Evolutionary conservation across 345 rosid genomes (phyloP), one percentile per base, ranked within the genome.

Genomic region (Odontarrhena argentea): DNA sequence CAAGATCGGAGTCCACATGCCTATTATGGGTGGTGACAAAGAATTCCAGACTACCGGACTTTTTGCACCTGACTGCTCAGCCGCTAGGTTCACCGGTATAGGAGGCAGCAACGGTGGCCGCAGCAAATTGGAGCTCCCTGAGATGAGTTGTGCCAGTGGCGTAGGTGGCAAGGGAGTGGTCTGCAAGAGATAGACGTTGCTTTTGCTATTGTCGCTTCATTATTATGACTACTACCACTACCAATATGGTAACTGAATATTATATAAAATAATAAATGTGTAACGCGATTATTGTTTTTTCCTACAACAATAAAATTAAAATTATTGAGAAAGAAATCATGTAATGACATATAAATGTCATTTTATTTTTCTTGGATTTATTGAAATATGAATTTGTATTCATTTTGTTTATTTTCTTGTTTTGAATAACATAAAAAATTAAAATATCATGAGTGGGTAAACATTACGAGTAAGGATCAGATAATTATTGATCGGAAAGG

Each of bases 1-100:
- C 22, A 82, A 85, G 71, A 76, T 87, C 42, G 86, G 86, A 13
- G 85, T 76, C 7, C 71, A 42, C 28, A 89, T 85, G 94, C 83
- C 94, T 5, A 82, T 89, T 13, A 72, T 84, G 52, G 89, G 94
- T 52, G 83, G 94, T 5, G 81, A 84, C 48, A 69, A 26, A 54
- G 83, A 83, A 67, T 87, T 83, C n/a, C 62, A 60, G 2, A 72
- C 87, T 50, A 78, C 87, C 32, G 78, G 80, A 51, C 65, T 87
- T 41, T 82, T 85, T 24, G 50, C 76, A 12, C 38, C 94, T 5
- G 83, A 85, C 62, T 87, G 91, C 34, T 66, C 67, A 9, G 83
- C 76, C 34, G 59, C 85, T 26, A 64, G 58, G 52, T 85, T 82
- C 62, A 65, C 12, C 7, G 73, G 78, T 22, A 46, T 36, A 26